Percentiles rank a stretch among this genome's conserved stretches.
Conservation (phyloP, 2,329 filamentous ascomycete genomes). For the Alternaria metachromatica region DNA sequence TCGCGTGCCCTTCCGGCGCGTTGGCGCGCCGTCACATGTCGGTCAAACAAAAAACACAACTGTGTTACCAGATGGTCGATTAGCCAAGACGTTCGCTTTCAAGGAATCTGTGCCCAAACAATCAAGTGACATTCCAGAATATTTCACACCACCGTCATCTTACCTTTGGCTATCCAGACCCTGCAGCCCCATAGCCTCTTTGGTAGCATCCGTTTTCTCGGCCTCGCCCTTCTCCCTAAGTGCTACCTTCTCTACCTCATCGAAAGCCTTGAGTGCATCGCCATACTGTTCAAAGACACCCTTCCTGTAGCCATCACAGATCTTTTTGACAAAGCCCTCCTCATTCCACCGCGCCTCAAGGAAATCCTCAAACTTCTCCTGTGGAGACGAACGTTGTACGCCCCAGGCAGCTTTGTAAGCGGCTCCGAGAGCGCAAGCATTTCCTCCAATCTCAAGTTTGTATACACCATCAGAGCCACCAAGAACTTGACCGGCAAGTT, state of each 20-base stretch:
- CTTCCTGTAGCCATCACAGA: slow-evolving; percentile 79
- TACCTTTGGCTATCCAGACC: slow-evolving; percentile 4
- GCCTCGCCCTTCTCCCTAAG: slow-evolving; percentile 12
- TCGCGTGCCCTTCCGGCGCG: not conserved
- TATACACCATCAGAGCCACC: slow-evolving; percentile 90
- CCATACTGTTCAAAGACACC: slow-evolving; percentile 81
- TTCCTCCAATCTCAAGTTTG: slow-evolving; percentile 90
- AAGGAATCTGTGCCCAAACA: not conserved
- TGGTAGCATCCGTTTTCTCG: not conserved
- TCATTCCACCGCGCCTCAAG: slow-evolving; percentile 86
- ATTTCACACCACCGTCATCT: not conserved
- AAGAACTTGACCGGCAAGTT: slow-evolving; percentile 84
- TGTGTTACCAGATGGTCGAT: not conserved
- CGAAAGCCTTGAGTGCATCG: slow-evolving; percentile 74
- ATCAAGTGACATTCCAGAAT: not conserved
- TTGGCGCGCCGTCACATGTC: slow-evolving; percentile 4
- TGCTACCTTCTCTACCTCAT: slow-evolving; percentile 12
- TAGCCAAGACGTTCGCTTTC: not conserved
- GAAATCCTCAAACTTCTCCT: slow-evolving; percentile 85
- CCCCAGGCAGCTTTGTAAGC: slow-evolving; percentile 98
- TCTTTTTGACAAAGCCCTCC: slow-evolving; percentile 79
- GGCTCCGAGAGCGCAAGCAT: slow-evolving; percentile 90
- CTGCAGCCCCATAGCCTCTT: slow-evolving; percentile 8
- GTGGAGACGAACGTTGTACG: slow-evolving; percentile 65
- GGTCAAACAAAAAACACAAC: not conserved